Percentiles rank a stretch among this genome's conserved stretches.
Conservation (phyloP, 345 rosid species). For the Boechera stricta region DNA sequence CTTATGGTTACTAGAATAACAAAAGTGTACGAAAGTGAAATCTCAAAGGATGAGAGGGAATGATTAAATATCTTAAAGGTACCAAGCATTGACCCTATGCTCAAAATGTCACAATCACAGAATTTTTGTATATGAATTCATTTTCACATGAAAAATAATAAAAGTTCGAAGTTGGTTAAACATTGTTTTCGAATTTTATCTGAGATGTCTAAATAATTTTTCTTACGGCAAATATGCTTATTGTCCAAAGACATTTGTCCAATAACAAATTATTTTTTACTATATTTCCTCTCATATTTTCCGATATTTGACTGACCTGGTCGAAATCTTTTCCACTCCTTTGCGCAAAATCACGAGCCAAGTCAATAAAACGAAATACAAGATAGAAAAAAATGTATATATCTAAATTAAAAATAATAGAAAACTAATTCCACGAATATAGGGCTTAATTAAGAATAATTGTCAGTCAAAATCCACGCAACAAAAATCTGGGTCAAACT, state of each 20-base stretch:
- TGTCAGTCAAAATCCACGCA: slow-evolving; percentile 36
- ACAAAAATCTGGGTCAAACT: slow-evolving; percentile 39
- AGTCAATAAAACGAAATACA: background rate
- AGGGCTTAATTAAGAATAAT: slow-evolving; percentile 41
- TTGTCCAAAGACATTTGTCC: slow-evolving; percentile 4
- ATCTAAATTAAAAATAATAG: slow-evolving; percentile 8
- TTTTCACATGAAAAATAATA: background rate
- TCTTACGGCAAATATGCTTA: slow-evolving; percentile 4
- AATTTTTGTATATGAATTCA: background rate
- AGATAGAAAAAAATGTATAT: background rate
- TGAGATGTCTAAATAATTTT: background rate
- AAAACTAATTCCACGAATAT: slow-evolving; percentile 38
- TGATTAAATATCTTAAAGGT: slow-evolving; percentile 21
- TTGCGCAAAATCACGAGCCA: slow-evolving; percentile 19
- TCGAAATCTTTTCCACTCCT: slow-evolving; percentile 20
- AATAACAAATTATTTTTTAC: background rate
- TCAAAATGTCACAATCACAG: slow-evolving; percentile 17
- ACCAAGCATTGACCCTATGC: slow-evolving; percentile 36
- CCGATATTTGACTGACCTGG: slow-evolving; percentile 4
- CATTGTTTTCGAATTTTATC: slow-evolving; percentile 32
- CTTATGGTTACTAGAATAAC: slow-evolving; percentile 24
- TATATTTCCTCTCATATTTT: background rate
- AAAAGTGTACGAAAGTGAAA: slow-evolving; percentile 36
- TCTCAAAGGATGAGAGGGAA: slow-evolving; percentile 19
- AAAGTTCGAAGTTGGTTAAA: slow-evolving; percentile 26